Percentiles rank a stretch among this genome's conserved stretches.
phyloP scores from a whole-genome alignment of 2,329 filamentous ascomycete genomes.

The Fusarium scirpi region DNA sequence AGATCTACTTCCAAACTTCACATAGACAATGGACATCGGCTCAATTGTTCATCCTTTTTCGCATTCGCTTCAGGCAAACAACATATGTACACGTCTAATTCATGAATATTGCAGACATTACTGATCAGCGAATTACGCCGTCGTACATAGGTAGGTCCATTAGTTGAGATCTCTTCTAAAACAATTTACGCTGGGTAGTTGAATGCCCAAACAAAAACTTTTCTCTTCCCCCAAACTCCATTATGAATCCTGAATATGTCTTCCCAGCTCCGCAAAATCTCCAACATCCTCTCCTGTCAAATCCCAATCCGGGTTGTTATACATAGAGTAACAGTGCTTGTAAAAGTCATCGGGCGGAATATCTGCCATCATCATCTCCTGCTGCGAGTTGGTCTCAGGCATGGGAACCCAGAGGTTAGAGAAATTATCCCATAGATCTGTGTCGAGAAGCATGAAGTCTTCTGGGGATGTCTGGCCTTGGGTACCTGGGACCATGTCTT shows the following conservation, averaged over 20 bases:
- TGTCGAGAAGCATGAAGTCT: conserved; percentile 42
- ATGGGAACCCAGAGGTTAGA: conserved; percentile 45
- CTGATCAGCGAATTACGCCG: not conserved
- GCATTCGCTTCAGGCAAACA: not conserved
- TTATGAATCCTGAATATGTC: conserved; percentile 45
- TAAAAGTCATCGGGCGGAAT: conserved; percentile 45
- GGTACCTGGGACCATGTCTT: conserved; percentile 2
- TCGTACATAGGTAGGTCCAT: not conserved
- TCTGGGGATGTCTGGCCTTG: conserved; percentile 35
- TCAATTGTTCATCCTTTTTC: not conserved
- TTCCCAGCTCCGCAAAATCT: conserved; percentile 46
- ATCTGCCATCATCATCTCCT: conserved; percentile 44
- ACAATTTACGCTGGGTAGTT: conserved; percentile 7
- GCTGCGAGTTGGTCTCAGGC: conserved; percentile 31
- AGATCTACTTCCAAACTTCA: no score
- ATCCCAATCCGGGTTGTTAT: conserved; percentile 47
- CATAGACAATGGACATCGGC: not conserved
- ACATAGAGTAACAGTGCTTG: conserved; percentile 48
- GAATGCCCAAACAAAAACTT: conserved; percentile 22
- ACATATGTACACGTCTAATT: no score
- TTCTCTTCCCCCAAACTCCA: conserved; percentile 2
- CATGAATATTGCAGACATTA: not conserved
- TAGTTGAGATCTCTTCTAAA: not conserved
- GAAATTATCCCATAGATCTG: conserved; percentile 46
- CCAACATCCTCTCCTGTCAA: conserved; percentile 46